A percentile compares a stretch with the other conserved stretches of the same genome.
Conservation (phyloP, 768 basidiomycete species). For the Boletus pseudo-olivaceus region DNA sequence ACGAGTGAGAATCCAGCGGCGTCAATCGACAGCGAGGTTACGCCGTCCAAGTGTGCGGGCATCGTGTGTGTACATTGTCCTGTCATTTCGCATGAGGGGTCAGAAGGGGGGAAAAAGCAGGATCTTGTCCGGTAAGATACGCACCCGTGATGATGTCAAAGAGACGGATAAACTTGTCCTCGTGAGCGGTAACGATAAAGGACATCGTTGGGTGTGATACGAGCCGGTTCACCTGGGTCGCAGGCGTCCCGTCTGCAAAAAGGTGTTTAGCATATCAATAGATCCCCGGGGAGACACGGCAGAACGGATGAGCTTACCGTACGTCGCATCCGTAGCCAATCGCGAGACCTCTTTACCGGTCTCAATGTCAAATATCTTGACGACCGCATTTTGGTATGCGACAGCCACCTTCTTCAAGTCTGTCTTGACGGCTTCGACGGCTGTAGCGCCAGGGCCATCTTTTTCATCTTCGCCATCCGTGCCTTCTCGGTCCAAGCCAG, state of each 20-base stretch:
- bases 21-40: slow-evolving; percentile 88
- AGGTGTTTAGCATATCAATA: not conserved
- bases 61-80: slow-evolving; percentile 89
- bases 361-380: slow-evolving; percentile 91
- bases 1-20: slow-evolving; percentile 83
- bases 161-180: slow-evolving; percentile 90
- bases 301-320: slow-evolving; percentile 40
- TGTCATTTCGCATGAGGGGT: slow-evolving; percentile 25
- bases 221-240: slow-evolving; percentile 81
- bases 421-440: slow-evolving; percentile 77
- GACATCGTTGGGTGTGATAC: slow-evolving; percentile 90
- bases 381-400: slow-evolving; percentile 82
- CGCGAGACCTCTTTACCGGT: slow-evolving; percentile 72
- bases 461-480: slow-evolving; percentile 45
- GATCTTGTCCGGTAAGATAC: slow-evolving; percentile 29
- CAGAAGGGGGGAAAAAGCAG: not conserved
- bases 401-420: slow-evolving; percentile 87
- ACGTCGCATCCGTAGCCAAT: slow-evolving; percentile 55
- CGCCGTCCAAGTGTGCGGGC: slow-evolving; percentile 85
- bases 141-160: slow-evolving; percentile 81
- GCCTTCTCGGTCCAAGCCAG: slow-evolving; percentile 51
- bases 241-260: slow-evolving; percentile 61
- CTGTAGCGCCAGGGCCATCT: slow-evolving; percentile 61
- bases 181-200: slow-evolving; percentile 84
- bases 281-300: not conserved